Base-by-base conservation (phyloP, 2,329 filamentous ascomycete species). In the Penicillium sp. region DNA sequence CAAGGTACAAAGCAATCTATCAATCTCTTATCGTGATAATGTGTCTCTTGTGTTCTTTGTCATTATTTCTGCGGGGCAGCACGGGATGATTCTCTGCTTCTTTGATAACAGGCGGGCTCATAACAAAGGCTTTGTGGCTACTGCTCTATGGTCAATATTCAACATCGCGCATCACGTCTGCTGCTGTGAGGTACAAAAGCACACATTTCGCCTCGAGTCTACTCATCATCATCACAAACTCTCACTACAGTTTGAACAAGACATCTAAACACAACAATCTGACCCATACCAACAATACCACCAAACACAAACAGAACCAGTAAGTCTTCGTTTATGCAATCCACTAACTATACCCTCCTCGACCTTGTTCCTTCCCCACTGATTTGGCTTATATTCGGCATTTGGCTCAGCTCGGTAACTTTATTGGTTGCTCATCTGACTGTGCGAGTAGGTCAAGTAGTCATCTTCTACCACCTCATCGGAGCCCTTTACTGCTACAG, bases 31-130 rank as follows among this genome's bases (percentile, higher is more conserved):
- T 24, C 11, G 4, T 24, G 14, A 34, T 10, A 10, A 4, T 40
- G 31, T 42, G 9, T 11, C 43, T 24, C 40, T 47, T 52, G 14
- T 40, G 32, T 11, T 40, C 43, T 52, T 52, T 52, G 24, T 47
- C n/a, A 7, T 9, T 11, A 32, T 24, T 32, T 18, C 5, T 27
- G 4, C 8, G 24, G 24, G 6, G 8, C 8, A 5, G 4, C 24
- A 27, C 24, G 4, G 24, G 8, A 6, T 27, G 24, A 27, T 27
- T 27, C 24, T 27, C 24, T 27, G 24, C 24, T 27, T 8, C 7
- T 1, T n/a, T 38, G 8, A 8, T 22, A n/a, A 47, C 14, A 16
- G 24, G 22, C 6, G 22, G 29, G 3, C 24, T 52, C 13, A 29
- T 18, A 9, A 40, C 32, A 34, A 34, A 34, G 27, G 2, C 49